Conservation (phyloP, 139 green algal genomes). For the Edaphochlamys debaryana region DNA sequence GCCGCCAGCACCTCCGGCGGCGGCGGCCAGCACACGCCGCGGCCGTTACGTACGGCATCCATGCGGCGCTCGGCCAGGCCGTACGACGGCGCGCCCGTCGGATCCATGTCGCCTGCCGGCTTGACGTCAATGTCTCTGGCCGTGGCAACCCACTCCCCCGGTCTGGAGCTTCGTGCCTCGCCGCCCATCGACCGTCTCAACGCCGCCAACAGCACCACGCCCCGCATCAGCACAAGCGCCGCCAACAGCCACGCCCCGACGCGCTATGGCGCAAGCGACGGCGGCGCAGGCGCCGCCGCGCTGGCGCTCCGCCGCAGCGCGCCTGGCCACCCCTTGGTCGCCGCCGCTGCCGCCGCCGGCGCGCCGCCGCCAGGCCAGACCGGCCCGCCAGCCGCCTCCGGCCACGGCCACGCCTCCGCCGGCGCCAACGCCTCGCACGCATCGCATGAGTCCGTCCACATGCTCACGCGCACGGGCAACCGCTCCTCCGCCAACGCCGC, state of each 20-base stretch:
- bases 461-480: too few species aligned
- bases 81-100: not conserved
- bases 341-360: too few species aligned
- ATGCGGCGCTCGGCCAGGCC: not conserved
- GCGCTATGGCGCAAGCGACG: too few species aligned
- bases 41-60: not conserved
- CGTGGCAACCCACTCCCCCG: too few species aligned
- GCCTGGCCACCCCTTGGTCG: not conserved
- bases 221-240: not conserved
- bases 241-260: too few species aligned
- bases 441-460: too few species aligned
- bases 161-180: not conserved
- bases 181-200: not conserved
- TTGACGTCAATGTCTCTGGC: not conserved
- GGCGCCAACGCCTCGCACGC: too few species aligned
- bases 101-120: not conserved
- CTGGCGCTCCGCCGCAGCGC: not conserved
- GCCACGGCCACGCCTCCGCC: not conserved
- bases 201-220: not conserved
- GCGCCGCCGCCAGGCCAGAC: not conserved
- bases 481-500: too few species aligned
- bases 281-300: too few species aligned
- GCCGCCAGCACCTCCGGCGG: not conserved
- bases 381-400: too few species aligned
- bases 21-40: not conserved